Evolutionary conservation across 495 filamentous ascomycete genomes (phyloP).

Genomic region (Tuber umbilicatum): DNA sequence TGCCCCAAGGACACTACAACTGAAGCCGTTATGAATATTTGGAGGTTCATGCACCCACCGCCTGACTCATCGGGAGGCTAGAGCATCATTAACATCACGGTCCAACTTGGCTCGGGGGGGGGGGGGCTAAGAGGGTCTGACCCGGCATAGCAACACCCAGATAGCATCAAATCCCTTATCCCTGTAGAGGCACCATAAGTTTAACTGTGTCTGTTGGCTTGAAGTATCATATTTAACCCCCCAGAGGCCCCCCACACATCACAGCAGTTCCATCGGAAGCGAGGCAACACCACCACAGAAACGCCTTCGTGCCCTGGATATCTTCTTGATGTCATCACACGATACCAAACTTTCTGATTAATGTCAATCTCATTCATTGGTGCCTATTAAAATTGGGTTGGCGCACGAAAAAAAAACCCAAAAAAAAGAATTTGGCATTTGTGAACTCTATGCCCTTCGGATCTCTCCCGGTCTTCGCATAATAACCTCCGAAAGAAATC

Average conservation of each 20-base stretch:
- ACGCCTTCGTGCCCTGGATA: conserved; percentile 48
- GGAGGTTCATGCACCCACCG: conserved; percentile 44
- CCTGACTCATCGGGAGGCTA: conserved; percentile 53
- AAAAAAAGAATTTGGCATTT: neutral
- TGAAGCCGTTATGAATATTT: conserved; percentile 46
- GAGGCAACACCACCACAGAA: conserved; percentile 54
- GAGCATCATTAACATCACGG: neutral
- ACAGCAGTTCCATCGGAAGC: conserved; percentile 49
- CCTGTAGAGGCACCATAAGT: conserved; percentile 48
- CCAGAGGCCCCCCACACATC: conserved; percentile 46
- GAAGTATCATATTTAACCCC: neutral
- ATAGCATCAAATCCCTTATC: conserved; percentile 52
- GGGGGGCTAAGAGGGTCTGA: neutral
- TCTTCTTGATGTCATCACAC: conserved; percentile 47
- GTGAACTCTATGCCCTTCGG: conserved; percentile 27
- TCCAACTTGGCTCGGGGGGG: neutral
- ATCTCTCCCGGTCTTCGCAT: conserved; percentile 41
- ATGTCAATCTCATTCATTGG: conserved; percentile 49
- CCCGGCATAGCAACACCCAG: conserved; percentile 52
- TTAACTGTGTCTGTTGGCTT: conserved; percentile 44
- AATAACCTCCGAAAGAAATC: conserved; percentile 51
- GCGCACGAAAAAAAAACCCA: neutral
- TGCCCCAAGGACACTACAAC: conserved; percentile 49
- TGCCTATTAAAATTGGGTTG: conserved; percentile 27
- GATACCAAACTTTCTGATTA: conserved; percentile 49